Evolutionary conservation across 352 stramenopile genomes (phyloP).

Genomic region (Aphanomyces astaci): DNA sequence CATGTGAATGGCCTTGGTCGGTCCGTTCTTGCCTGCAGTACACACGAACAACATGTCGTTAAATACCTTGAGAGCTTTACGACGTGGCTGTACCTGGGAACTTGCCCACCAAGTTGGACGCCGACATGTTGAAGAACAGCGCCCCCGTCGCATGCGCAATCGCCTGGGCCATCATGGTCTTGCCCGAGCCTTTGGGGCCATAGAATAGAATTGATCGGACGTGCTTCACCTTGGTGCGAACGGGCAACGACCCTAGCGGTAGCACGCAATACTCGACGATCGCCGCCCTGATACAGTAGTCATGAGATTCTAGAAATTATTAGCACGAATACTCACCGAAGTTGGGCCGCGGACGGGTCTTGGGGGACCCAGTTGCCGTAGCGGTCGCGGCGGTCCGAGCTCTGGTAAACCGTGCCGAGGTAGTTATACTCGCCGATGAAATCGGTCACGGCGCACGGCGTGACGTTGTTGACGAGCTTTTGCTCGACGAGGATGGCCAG

Average conservation of each 20-base stretch:
- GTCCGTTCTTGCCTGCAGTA: slow-evolving; percentile 65
- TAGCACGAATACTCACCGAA: slow-evolving; percentile 73
- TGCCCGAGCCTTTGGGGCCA: slow-evolving; percentile 84
- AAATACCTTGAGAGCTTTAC: no score
- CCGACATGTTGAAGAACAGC: slow-evolving; percentile 92
- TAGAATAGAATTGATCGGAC: slow-evolving; percentile 92
- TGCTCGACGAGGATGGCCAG: slow-evolving; percentile 84
- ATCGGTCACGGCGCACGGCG: slow-evolving; percentile 45
- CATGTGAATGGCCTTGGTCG: slow-evolving; percentile 92
- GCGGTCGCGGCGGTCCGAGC: slow-evolving; percentile 48
- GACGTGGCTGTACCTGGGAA: slow-evolving; percentile 73
- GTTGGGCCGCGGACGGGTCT: slow-evolving; percentile 85
- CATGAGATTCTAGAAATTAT: no score
- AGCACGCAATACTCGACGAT: slow-evolving; percentile 84
- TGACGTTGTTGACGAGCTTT: slow-evolving; percentile 70
- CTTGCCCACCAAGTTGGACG: slow-evolving; percentile 89
- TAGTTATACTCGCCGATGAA: slow-evolving; percentile 91
- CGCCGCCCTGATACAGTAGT: slow-evolving; percentile 10
- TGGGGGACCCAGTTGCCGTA: slow-evolving; percentile 85
- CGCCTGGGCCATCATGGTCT: slow-evolving; percentile 89
- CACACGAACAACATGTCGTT: no score
- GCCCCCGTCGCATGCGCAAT: slow-evolving; percentile 89
- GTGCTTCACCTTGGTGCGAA: slow-evolving; percentile 62
- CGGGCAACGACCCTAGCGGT: slow-evolving; percentile 63
- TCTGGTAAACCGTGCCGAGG: slow-evolving; percentile 68